Evolutionary conservation across 2,329 filamentous ascomycete genomes (phyloP), one percentile per base, ranked within the genome.

Genomic region (Botrytis galanthina): DNA sequence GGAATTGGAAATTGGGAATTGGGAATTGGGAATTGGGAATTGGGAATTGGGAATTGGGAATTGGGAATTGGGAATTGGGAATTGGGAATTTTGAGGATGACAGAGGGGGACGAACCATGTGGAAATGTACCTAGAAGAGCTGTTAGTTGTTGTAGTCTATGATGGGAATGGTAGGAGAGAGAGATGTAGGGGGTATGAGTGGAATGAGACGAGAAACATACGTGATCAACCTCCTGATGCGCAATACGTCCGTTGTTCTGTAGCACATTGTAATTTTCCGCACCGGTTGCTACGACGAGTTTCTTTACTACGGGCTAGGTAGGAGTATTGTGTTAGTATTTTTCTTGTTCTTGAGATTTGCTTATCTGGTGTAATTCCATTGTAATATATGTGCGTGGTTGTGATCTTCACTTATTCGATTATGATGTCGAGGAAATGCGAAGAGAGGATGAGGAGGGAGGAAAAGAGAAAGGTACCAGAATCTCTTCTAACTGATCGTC

Each of bases 191-290:
- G 16, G 12, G 32, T 42, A 57, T 6, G 5, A 48, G 59, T 10
- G 18, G 12, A 18, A 29, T 8, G 16, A 42, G 59, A 32, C 2
- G n/a, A 54, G 7, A 35, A 48, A 85, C 90, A 84, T 85, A 96
- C 95, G 84, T 99, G 96, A 78, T 94, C 92, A 75, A 99, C 95
- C 76, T 92, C 86, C 85, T 98, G 96, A 83, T 99, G 96, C 29
- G 96, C 96, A 80, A 95, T 89, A 35, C 89, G 86, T 70, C 96
- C 96, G 81, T 99, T 99, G 85, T 99, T 99, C 85, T 99, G 96
- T 74, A 99, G 85, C 67, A 99, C 88, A 81, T 99, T 99, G 87
- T 94, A 99, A 83, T 98, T 88, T 70, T 86, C 85, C 6, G 92
- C 91, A 54, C 93, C 93, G 6, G 89, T 90, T 42, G 94, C 95